Conservation (phyloP, 352 stramenopile species). For the Pythium sukuiense region DNA sequence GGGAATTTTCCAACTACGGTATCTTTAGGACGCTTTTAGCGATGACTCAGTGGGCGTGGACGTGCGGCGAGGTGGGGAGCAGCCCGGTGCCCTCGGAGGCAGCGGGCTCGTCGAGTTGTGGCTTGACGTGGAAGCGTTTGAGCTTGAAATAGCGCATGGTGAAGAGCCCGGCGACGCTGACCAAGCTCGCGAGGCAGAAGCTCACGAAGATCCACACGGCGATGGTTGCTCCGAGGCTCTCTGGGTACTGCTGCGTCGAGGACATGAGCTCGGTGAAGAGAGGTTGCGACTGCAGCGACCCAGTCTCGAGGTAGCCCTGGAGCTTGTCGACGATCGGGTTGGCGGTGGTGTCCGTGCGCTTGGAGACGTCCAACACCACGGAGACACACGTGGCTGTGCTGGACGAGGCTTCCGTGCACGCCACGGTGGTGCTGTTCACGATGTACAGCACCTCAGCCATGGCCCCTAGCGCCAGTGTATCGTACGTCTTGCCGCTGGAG, state of each 20-base stretch:
- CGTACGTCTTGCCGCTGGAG: slow-evolving; percentile 38
- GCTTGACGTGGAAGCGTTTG: slow-evolving; percentile 50
- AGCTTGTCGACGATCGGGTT: slow-evolving; percentile 51
- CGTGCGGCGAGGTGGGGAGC: slow-evolving; percentile 1
- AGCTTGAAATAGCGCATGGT: slow-evolving; percentile 32
- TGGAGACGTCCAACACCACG: slow-evolving; percentile 47
- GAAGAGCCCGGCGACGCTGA: slow-evolving; percentile 34
- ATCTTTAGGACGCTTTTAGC: background rate
- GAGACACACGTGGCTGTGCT: slow-evolving; percentile 33
- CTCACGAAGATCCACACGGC: slow-evolving; percentile 65
- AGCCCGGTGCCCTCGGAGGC: slow-evolving; percentile 9
- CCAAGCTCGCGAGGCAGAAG: slow-evolving; percentile 44
- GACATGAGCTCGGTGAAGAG: slow-evolving; percentile 49
- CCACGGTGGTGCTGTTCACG: slow-evolving; percentile 44
- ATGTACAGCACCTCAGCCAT: slow-evolving; percentile 53
- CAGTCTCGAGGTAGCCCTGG: slow-evolving; percentile 43
- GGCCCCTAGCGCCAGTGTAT: slow-evolving; percentile 35
- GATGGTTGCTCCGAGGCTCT: slow-evolving; percentile 42
- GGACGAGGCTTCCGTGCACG: slow-evolving; percentile 28
- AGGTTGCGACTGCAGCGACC: slow-evolving; percentile 45
- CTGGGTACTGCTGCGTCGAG: slow-evolving; percentile 37
- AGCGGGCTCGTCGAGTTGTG: slow-evolving; percentile 23
- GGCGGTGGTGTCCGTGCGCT: slow-evolving; percentile 21
- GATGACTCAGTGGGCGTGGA: slow-evolving; percentile 1
- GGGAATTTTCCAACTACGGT: background rate